These are phyloP conservation scores for Aspergillus sclerotialis DNA, from an alignment of 2,329 filamentous ascomycete genomes.

Conservation along the genomic window DNA sequence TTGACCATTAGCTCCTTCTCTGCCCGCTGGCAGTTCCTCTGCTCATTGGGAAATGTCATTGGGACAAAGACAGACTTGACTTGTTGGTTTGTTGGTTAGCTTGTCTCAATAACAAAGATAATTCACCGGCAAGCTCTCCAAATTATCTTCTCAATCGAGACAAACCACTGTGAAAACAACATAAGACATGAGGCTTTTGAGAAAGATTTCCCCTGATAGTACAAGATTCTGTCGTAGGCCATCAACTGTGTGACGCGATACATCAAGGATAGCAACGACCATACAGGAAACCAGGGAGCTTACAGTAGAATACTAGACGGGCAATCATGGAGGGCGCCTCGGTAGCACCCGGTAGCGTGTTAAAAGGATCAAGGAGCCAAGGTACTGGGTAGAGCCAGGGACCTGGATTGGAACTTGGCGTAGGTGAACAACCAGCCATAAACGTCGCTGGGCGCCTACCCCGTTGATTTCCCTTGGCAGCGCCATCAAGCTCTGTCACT, in stretches of 20 bases:
- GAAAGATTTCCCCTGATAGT: too few species aligned
- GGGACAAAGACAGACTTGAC: slow-evolving; percentile 31
- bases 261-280: too few species aligned
- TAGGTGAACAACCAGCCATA: slow-evolving; percentile 10
- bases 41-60: slow-evolving; percentile 31
- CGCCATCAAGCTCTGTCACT: slow-evolving; percentile 1
- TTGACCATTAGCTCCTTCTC: slow-evolving; percentile 24
- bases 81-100: slow-evolving; percentile 3
- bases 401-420: slow-evolving; percentile 9
- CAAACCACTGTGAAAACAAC: too few species aligned
- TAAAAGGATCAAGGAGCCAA: slow-evolving; percentile 29
- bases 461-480: slow-evolving; percentile 6
- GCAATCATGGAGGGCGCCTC: slow-evolving; percentile 20
- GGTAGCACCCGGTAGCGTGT: slow-evolving; percentile 21
- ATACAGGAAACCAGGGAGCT: slow-evolving; percentile 11
- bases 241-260: too few species aligned
- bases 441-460: slow-evolving; percentile 12
- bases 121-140: too few species aligned
- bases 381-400: slow-evolving; percentile 13
- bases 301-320: slow-evolving; percentile 27
- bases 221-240: too few species aligned
- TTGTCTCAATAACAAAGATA: too few species aligned
- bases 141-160: too few species aligned
- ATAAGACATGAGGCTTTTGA: too few species aligned
- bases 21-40: slow-evolving; percentile 15